Evolutionary conservation across 2,329 filamentous ascomycete genomes (phyloP).

Genomic region (Phaeosphaeriaceae sp.): DNA sequence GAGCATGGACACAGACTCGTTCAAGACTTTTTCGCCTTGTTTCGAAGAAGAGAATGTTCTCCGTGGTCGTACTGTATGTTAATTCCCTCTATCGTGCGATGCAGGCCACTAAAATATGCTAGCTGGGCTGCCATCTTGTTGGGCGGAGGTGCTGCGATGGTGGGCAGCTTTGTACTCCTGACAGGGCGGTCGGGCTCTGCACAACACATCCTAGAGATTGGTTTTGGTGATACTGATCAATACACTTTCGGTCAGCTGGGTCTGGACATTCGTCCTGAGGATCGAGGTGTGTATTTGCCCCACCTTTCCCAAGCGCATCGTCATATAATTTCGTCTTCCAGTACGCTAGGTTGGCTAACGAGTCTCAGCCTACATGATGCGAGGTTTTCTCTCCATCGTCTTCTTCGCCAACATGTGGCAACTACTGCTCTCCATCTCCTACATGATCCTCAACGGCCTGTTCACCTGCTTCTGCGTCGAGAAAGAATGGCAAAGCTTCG

Average conservation of each 20-base stretch:
- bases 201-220: not conserved
- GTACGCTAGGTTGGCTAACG: too few species aligned
- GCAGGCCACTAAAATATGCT: not conserved
- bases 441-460: conserved; percentile 55
- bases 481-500: conserved; percentile 54
- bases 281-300: not conserved
- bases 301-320: too few species aligned
- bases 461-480: conserved; percentile 56
- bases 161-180: not conserved
- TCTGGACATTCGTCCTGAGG: not conserved
- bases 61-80: not conserved
- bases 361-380: not conserved
- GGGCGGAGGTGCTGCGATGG: not conserved
- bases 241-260: not conserved
- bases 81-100: too few species aligned
- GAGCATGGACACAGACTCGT: not conserved
- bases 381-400: not conserved
- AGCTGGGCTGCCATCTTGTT: not conserved
- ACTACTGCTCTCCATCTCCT: conserved; percentile 54
- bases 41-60: not conserved
- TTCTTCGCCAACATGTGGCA: conserved; percentile 56
- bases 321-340: too few species aligned
- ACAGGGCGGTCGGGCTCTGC: not conserved
- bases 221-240: not conserved
- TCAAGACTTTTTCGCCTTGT: not conserved